Conservation (phyloP, 805 yeast species). For the Starmerella davenportii region DNA sequence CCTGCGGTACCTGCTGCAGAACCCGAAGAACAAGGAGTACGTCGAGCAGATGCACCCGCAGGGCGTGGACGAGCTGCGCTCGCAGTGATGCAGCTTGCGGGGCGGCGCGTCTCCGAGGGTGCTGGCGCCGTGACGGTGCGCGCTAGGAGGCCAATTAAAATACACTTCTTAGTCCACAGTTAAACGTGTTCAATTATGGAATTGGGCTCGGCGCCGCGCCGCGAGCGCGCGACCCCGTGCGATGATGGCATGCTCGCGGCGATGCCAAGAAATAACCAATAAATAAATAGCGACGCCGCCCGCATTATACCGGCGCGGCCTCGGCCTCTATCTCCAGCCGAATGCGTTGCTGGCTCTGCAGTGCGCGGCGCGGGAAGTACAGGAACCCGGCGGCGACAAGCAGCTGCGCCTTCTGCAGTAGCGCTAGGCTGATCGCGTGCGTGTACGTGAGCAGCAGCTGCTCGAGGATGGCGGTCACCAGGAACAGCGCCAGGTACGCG, state of each 20-base stretch:
- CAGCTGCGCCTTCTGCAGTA: background rate
- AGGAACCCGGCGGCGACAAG: background rate
- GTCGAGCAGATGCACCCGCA: conserved; percentile 28
- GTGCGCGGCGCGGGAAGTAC: background rate
- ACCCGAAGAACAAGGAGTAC: conserved; percentile 53
- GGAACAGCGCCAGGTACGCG: background rate
- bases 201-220: too few species aligned
- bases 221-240: too few species aligned
- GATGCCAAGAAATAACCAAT: too few species aligned
- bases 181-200: too few species aligned
- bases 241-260: too few species aligned
- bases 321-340: background rate
- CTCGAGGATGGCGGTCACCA: background rate
- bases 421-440: background rate
- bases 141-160: too few species aligned
- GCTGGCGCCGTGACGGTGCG: too few species aligned
- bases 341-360: background rate
- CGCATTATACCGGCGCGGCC: background rate
- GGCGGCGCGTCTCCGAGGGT: too few species aligned
- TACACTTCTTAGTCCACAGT: too few species aligned
- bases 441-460: background rate
- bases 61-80: background rate
- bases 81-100: too few species aligned
- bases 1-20: conserved; percentile 47
- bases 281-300: too few species aligned